Evolutionary conservation across 441 rosid species (phyloP), one percentile per base, ranked within the genome.

Genomic region (Erodium texanum): DNA sequence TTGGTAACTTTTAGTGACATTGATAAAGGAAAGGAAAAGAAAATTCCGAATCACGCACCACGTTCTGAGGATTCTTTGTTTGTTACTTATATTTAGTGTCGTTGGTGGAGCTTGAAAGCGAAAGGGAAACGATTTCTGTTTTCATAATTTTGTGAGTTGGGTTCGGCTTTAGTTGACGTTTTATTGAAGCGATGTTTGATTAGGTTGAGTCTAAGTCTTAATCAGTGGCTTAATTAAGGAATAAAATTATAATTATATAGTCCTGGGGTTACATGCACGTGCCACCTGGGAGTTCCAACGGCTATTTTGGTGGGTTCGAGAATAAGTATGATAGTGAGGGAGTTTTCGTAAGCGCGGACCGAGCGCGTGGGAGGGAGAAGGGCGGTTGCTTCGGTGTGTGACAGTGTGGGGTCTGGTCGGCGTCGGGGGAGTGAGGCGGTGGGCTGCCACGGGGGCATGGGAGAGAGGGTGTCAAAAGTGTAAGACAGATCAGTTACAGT

Each of bases 231-330:
- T 32, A 32, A 32, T 32, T 0, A 19, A 23, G 19, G 3, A 19
- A 58, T 19, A 9, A 19, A 10, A 58, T 58, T 12, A 58, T 58
- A 19, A 12, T 20, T 18, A 20, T 19, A 19, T 22, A 16, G 8
- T 54, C 18, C 58, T 52, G n/a, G 58, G 56, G 56, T 50, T 50
- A 50, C 58, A 54, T 54, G 22, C 61, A 54, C 62, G 62, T 56
- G 62, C 62, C 62, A 19, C 24, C 62, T 54, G 11, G 22, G 61
- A 8, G 24, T 20, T 56, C 14, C 62, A 58, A 58, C 62, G 62
- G 62, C 62, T 58, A 58, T 27, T 58, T 58, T 58, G 24, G 27
- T 7, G 15, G 62, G 62, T 58, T 58, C 62, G 12, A 19, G 62
- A 56, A 56, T 22, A 7, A 2, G 12, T 56, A 19, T 5, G 61